phyloP scores from a whole-genome alignment of 2,329 filamentous ascomycete species.

The Fusarium lyarnte region DNA sequence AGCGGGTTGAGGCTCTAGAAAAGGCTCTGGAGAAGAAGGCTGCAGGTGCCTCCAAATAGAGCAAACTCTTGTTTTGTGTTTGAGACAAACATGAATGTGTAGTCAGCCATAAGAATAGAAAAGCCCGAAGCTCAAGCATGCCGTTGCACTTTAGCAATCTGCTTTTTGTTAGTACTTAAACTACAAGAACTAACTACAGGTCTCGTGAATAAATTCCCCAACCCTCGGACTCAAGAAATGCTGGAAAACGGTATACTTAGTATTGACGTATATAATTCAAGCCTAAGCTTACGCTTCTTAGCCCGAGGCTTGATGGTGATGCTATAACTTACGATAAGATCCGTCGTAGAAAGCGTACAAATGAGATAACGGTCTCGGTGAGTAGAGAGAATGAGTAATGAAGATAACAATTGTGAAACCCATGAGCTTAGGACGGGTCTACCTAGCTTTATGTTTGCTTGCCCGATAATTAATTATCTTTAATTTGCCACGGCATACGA shows the following conservation, averaged over 20 bases:
- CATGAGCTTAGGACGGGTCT: background rate
- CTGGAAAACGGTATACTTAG: background rate
- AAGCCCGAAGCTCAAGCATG: background rate
- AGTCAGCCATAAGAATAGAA: background rate
- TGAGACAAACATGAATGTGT: too few species aligned
- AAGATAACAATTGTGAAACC: background rate
- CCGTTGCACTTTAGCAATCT: background rate
- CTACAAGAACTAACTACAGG: background rate
- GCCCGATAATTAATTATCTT: background rate
- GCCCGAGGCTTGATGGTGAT: background rate
- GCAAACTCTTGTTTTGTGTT: background rate
- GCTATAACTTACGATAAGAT: background rate
- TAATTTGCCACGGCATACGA: background rate
- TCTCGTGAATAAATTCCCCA: background rate
- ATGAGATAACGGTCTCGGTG: background rate
- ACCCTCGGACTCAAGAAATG: background rate
- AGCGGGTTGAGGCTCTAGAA: slow-evolving; percentile 48
- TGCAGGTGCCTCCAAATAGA: background rate
- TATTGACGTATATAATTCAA: background rate
- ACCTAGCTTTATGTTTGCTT: background rate
- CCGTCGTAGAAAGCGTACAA: background rate
- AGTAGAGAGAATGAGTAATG: background rate
- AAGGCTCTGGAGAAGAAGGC: slow-evolving; percentile 28
- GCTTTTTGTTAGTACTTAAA: background rate
- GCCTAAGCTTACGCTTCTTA: background rate